A percentile compares a stretch with the other conserved stretches of the same genome.
Conservation (phyloP, 768 basidiomycete species). For the Suillus plorans region DNA sequence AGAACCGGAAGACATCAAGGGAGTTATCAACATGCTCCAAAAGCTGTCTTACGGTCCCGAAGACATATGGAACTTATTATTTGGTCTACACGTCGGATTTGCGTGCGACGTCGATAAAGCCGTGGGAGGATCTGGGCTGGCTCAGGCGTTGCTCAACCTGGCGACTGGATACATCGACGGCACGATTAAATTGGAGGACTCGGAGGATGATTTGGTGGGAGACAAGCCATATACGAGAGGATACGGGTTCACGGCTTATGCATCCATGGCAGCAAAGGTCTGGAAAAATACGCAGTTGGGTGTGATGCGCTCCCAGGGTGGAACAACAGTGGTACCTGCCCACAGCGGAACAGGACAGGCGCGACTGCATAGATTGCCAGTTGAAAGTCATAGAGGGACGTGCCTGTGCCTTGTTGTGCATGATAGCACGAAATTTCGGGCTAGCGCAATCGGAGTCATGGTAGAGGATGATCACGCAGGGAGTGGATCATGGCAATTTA, state of each 20-base stretch:
- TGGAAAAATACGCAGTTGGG: constrained; percentile 2
- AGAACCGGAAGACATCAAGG: constrained; percentile 6
- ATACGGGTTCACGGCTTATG: constrained; percentile 5
- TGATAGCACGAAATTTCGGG: constrained; percentile 5
- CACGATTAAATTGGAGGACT: neutral
- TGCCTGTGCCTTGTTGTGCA: constrained; percentile 7
- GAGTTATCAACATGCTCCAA: constrained; percentile 2
- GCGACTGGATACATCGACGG: constrained; percentile 6
- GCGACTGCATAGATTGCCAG: constrained; percentile 7
- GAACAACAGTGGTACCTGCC: constrained; percentile 4
- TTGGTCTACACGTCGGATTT: constrained; percentile 6
- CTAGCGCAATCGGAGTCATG: constrained; percentile 8
- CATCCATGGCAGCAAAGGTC: constrained; percentile 8
- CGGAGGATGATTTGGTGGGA: constrained; percentile 6
- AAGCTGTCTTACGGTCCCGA: constrained; percentile 2
- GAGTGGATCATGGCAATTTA: constrained; percentile 6
- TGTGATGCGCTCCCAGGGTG: constrained; percentile 8
- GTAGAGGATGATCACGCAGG: constrained; percentile 5
- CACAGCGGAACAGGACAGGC: constrained; percentile 6
- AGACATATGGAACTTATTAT: constrained; percentile 6
- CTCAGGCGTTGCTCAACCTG: constrained; percentile 3
- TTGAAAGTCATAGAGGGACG: constrained; percentile 1
- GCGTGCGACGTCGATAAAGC: constrained; percentile 6
- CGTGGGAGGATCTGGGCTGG: constrained; percentile 1
- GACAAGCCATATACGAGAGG: constrained; percentile 6